Evolutionary conservation across 441 rosid species (phyloP).

Genomic region (Arabidopsis hybrid): DNA sequence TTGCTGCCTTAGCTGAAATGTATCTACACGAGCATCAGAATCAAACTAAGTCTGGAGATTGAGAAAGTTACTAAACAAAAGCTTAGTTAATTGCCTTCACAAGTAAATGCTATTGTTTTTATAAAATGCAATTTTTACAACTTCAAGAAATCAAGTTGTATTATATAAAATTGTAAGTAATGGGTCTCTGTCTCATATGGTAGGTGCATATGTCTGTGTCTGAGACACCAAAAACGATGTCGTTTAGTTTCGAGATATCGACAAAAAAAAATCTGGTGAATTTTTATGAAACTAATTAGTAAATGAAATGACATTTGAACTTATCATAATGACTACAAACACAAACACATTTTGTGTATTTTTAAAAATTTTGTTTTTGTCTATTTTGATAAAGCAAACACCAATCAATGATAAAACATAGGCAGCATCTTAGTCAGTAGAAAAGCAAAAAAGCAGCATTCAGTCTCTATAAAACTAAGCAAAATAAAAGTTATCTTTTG

Average conservation of each 20-base stretch:
- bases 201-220: not conserved
- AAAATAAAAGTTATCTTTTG: conserved; percentile 21
- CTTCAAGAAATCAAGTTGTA: conserved; percentile 13
- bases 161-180: not conserved
- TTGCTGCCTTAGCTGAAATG: conserved; percentile 69
- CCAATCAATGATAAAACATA: too few relatives aligned
- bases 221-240: not conserved
- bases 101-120: not conserved
- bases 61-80: not conserved
- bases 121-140: not conserved
- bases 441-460: too few relatives aligned
- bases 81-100: conserved; percentile 9
- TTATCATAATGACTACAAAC: not conserved
- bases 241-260: not conserved
- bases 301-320: not conserved
- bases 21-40: conserved; percentile 62
- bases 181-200: not conserved
- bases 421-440: too few relatives aligned
- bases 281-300: not conserved
- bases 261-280: not conserved
- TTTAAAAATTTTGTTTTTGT: too few relatives aligned
- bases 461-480: not conserved
- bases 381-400: too few relatives aligned
- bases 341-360: not conserved
- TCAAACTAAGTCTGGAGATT: conserved; percentile 29